Evolutionary conservation across 2,329 filamentous ascomycete genomes (phyloP), one percentile per base, ranked within the genome.

Genomic region (Fusarium multiceps): DNA sequence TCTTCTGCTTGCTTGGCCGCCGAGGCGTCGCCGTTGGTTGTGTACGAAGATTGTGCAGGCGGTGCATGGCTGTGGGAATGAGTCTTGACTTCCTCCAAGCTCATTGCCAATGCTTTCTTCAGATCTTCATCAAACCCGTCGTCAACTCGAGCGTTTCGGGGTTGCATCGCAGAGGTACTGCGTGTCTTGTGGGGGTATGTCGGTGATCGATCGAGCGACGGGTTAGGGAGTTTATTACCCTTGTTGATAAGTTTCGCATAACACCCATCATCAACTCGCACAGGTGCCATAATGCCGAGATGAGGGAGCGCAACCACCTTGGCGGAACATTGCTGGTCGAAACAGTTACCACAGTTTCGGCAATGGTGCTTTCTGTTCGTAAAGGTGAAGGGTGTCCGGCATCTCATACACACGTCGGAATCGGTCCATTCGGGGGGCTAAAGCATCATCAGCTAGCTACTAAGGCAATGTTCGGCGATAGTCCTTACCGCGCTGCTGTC

Each of bases 361-460:
- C 96, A 99, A 80, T 99, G 96, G 78, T 99, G 96, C 79, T 98
- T 99, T 76, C 96, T 91, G 80, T 99, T 99, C 59, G 95, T 99
- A 77, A 99, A 98, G 49, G 93, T 98, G 76, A 99, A 99, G 20
- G 93, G 83, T 14, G 95, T 98, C 73, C 96, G 90, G 80, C 96
- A 99, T 78, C 96, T 92, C 94, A 99, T 98, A 80, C 96, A 99
- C 32, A 99, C 95, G 76, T 99, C 96, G 13, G 95, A 98, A 81
- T 99, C 96, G 53, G 91, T 90, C 96, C 96, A 99, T 81, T 99
- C 96, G 1, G 96, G 96, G 12, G 96, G 96, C 91, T 97, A 25
- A 56, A 20, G 18, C 10, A 57, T 57, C 27, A 57, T 66, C 41
- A 74, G 66, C 57, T 40, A 25, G 20, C 27, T 11, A 18, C 28